Conservation (phyloP, 257 asterid species). For the Solanum dulcamara region DNA sequence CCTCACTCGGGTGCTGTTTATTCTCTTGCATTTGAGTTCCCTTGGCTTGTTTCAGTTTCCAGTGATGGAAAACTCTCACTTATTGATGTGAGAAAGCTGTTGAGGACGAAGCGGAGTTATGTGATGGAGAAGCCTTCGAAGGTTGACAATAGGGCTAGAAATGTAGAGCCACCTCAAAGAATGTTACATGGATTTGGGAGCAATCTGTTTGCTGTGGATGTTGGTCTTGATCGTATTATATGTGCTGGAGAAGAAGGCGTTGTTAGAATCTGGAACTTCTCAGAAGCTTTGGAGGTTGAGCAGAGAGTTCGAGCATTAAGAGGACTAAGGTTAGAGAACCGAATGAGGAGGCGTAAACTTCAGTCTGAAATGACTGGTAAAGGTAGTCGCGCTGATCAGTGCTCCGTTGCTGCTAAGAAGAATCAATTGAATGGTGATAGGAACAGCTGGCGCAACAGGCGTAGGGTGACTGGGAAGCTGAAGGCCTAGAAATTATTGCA, state of each 20-base stretch:
- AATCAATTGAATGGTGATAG: slow-evolving; percentile 50
- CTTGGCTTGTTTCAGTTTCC: slow-evolving; percentile 90
- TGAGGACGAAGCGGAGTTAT: slow-evolving; percentile 33
- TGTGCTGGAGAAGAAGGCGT: slow-evolving; percentile 94
- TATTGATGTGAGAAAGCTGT: slow-evolving; percentile 64
- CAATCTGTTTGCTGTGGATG: slow-evolving; percentile 60
- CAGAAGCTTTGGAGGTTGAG: slow-evolving; percentile 80
- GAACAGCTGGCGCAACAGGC: slow-evolving; percentile 64
- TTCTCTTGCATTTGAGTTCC: slow-evolving; percentile 92
- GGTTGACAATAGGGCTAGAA: slow-evolving; percentile 17
- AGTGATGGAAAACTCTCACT: slow-evolving; percentile 81
- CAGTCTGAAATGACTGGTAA: slow-evolving; percentile 35
- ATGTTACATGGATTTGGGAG: slow-evolving; percentile 79
- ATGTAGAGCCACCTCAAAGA: slow-evolving; percentile 76
- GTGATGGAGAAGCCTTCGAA: slow-evolving; percentile 9
- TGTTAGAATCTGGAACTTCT: slow-evolving; percentile 85
- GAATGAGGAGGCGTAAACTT: slow-evolving; percentile 71
- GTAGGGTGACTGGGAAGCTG: slow-evolving; percentile 58
- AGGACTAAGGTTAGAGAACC: slow-evolving; percentile 61
- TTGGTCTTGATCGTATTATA: slow-evolving; percentile 72
- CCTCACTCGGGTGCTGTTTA: slow-evolving; percentile 78
- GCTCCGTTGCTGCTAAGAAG: slow-evolving; percentile 74
- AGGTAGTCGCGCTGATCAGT: slow-evolving; percentile 47
- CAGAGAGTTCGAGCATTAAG: slow-evolving; percentile 37
- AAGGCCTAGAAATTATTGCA: slow-evolving; percentile 34